Base-by-base conservation (phyloP, 106 monocot species). In the Alisma plantagoaquatica region DNA sequence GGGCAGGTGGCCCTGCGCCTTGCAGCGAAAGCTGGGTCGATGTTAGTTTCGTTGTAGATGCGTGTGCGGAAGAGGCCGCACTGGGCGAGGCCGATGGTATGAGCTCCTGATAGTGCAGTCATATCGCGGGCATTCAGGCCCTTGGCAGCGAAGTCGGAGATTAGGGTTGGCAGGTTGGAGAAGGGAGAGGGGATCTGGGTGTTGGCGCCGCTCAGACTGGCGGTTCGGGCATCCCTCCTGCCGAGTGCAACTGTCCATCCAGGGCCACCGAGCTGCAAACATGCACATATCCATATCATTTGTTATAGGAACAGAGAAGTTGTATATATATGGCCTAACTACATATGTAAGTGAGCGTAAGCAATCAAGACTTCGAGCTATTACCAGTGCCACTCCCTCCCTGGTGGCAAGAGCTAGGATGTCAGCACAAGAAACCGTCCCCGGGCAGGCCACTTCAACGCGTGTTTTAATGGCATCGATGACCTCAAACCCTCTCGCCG, bases 21-120 rank as follows among this genome's bases (percentile, higher is more conserved):
- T 0, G 35, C 3, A 16, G 41, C 58, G 43, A 58, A 58, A 27
- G 6, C n/a, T 8, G 58, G n/a, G 6, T 58, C 58, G 25, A 58
- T 58, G 58, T 58, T 58, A 27, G 58, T n/a, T 2, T 58, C 58
- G 58, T 58, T 58, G 58, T 58, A 58, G 58, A 58, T 43, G 58
- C 41, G 58, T 3, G 3, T 15, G 8, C 58, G 41, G 58, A 58
- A 58, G 43, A 23, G 8, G 25, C 3, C 2, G 23, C 58, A 58
- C 11, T 10, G 58, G n/a, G 58, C 41, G 9, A 43, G 23, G 58
- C 58, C 58, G 43, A 58, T 22, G 42, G 58, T 58, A 43, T 58
- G 58, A 14, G 42, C 58, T 16, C 58, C 58, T 41, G 58, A 58
- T 15, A 58, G 58, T 10, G 31, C 58, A 0, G 38, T 41, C 22